A percentile compares a stretch with the other conserved stretches of the same genome.
Evolutionary conservation across 768 basidiomycete species (phyloP).

Genomic region (Boletus sensibilis): DNA sequence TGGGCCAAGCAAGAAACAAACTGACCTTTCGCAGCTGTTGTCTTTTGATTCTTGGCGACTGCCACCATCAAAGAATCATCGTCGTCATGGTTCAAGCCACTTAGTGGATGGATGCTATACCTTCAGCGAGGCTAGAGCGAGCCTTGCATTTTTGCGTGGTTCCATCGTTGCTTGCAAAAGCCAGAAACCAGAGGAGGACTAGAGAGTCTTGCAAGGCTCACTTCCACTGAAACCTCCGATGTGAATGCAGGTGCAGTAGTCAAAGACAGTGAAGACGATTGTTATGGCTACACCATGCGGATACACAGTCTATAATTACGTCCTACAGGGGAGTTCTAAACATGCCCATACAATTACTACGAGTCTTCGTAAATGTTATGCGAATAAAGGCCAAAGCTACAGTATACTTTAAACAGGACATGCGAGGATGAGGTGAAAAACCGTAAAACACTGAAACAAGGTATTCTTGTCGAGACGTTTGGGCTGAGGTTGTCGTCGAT

Average conservation of each 20-base stretch:
- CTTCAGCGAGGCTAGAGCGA: conserved; percentile 26
- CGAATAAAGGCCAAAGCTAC: conserved; percentile 8
- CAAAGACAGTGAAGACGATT: not conserved
- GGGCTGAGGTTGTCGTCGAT: not conserved
- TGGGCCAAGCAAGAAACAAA: not conserved
- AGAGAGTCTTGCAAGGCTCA: not conserved
- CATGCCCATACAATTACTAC: conserved; percentile 1
- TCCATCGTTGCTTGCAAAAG: conserved; percentile 23
- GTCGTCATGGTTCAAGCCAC: not conserved
- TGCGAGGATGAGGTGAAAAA: conserved; percentile 4
- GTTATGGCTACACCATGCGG: not conserved
- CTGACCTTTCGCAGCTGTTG: conserved; percentile 52
- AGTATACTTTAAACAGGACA: conserved; percentile 13
- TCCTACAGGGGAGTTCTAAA: conserved; percentile 5
- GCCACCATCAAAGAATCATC: not conserved
- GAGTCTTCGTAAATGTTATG: not conserved
- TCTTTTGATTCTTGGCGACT: conserved; percentile 49
- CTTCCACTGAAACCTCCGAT: not conserved
- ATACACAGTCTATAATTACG: not conserved
- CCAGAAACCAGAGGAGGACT: not conserved
- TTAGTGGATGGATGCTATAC: conserved; percentile 11
- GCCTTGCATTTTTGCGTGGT: conserved; percentile 14
- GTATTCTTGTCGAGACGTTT: not conserved
- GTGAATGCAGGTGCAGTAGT: not conserved
- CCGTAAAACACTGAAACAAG: conserved; percentile 8